A percentile compares a stretch with the other conserved stretches of the same genome.
Evolutionary conservation across 345 rosid species (phyloP).

Genomic region (Turnera subulata): DNA sequence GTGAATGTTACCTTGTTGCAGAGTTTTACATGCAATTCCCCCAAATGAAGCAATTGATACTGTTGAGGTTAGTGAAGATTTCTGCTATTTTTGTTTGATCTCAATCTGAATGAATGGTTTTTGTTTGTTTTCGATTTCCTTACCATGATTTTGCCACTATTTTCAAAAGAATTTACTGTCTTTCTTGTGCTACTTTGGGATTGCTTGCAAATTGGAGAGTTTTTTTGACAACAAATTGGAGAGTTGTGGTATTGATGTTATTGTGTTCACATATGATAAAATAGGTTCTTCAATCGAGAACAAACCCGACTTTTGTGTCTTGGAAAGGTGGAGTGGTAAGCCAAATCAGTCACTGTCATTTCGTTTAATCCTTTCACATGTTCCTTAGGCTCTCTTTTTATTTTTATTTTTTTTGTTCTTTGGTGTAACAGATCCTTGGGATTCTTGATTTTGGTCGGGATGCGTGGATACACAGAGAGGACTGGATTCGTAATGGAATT

Average conservation of each 20-base stretch:
- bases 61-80: slow-evolving; percentile 57
- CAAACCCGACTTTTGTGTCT: slow-evolving; percentile 52
- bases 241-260: too few relatives aligned
- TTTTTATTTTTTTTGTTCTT: too few relatives aligned
- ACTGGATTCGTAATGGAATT: slow-evolving; percentile 85
- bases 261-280: neutral
- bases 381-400: neutral
- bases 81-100: neutral
- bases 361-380: neutral
- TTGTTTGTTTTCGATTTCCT: neutral
- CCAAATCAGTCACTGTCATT: slow-evolving; percentile 5
- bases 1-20: slow-evolving; percentile 28
- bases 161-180: too few relatives aligned
- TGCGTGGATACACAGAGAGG: slow-evolving; percentile 81
- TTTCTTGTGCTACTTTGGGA: too few relatives aligned
- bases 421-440: slow-evolving; percentile 53
- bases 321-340: slow-evolving; percentile 96
- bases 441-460: slow-evolving; percentile 80
- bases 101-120: neutral
- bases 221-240: too few relatives aligned
- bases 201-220: too few relatives aligned
- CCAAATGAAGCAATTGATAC: slow-evolving; percentile 82
- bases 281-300: slow-evolving; percentile 78
- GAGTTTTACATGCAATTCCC: slow-evolving; percentile 84
- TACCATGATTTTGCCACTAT: too few relatives aligned